Percentiles rank a stretch among this genome's conserved stretches.
Conservation (phyloP, 768 basidiomycete genomes). For the Hysterangium stoloniferum region DNA sequence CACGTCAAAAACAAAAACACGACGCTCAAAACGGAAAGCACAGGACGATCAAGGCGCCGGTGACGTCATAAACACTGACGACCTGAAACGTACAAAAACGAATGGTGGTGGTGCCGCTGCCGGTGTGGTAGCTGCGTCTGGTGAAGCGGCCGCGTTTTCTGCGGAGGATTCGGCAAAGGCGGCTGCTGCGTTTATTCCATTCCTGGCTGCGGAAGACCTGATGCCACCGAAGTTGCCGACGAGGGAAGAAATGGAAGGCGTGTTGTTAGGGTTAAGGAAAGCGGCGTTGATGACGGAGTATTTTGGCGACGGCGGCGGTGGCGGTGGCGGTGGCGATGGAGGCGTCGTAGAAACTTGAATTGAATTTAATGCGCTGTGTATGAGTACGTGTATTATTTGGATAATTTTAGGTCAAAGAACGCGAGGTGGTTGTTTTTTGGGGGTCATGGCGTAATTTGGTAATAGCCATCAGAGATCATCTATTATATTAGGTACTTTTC, state of each 20-base stretch:
- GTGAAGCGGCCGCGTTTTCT: constrained; percentile 7
- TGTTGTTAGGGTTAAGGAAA: constrained; percentile 71
- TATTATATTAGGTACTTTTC: too few relatives aligned
- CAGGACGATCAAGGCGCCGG: constrained; percentile 36
- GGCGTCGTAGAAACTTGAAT: too few relatives aligned
- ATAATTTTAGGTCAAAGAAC: too few relatives aligned
- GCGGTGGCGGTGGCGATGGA: not conserved
- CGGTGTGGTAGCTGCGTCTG: constrained; percentile 20
- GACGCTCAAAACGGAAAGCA: constrained; percentile 60
- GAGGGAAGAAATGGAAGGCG: constrained; percentile 68
- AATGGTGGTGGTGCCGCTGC: constrained; percentile 24
- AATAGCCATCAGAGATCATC: too few relatives aligned
- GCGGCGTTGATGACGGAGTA: constrained; percentile 78
- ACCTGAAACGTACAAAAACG: constrained; percentile 16
- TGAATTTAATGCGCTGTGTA: constrained; percentile 1
- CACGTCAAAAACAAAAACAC: constrained; percentile 23
- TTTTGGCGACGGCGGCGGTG: constrained; percentile 29
- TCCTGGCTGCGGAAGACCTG: constrained; percentile 66
- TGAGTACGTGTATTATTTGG: not conserved
- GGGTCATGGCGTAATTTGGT: too few relatives aligned
- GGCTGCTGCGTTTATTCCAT: constrained; percentile 64
- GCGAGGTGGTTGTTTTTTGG: too few relatives aligned
- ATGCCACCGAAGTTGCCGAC: constrained; percentile 71
- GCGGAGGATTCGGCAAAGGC: constrained; percentile 25
- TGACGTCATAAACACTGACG: constrained; percentile 18